A percentile compares a stretch with the other conserved stretches of the same genome.
Evolutionary conservation across 345 rosid species (phyloP).

Genomic region (Stellera chamaejasme): DNA sequence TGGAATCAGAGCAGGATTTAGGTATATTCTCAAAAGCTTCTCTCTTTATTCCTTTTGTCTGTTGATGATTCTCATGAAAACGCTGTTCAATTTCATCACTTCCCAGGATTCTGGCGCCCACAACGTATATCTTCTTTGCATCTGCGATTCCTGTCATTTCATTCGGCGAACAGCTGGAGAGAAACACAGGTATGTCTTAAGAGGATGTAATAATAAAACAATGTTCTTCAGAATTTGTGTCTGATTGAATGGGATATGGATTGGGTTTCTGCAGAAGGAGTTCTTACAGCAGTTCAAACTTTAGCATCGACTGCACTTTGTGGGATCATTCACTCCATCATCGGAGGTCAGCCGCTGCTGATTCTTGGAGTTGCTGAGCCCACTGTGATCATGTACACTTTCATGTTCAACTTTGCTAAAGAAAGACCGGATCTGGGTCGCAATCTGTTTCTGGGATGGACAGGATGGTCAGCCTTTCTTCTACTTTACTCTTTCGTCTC

Average conservation of each 20-base stretch:
- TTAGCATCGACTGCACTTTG: constrained; percentile 85
- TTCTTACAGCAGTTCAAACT: constrained; percentile 94
- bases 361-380: constrained; percentile 99
- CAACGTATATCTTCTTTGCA: constrained; percentile 96
- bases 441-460: constrained; percentile 80
- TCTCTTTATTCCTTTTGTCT: neutral
- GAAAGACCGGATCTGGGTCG: constrained; percentile 77
- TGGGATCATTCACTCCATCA: constrained; percentile 81
- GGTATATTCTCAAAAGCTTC: constrained; percentile 27
- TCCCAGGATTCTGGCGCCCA: constrained; percentile 97
- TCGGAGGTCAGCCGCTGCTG: constrained; percentile 96
- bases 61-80: neutral
- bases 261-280: constrained; percentile 46
- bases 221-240: neutral
- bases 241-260: neutral
- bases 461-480: constrained; percentile 57
- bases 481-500: constrained; percentile 3
- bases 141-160: constrained; percentile 99
- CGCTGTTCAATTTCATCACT: constrained; percentile 5
- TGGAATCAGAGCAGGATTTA: constrained; percentile 74
- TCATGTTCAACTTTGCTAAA: constrained; percentile 94
- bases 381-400: constrained; percentile 92
- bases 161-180: constrained; percentile 91
- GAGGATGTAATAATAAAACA: neutral
- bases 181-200: constrained; percentile 59